phyloP scores from a whole-genome alignment of 257 asterid genomes.

The Marsdenia floribunda region DNA sequence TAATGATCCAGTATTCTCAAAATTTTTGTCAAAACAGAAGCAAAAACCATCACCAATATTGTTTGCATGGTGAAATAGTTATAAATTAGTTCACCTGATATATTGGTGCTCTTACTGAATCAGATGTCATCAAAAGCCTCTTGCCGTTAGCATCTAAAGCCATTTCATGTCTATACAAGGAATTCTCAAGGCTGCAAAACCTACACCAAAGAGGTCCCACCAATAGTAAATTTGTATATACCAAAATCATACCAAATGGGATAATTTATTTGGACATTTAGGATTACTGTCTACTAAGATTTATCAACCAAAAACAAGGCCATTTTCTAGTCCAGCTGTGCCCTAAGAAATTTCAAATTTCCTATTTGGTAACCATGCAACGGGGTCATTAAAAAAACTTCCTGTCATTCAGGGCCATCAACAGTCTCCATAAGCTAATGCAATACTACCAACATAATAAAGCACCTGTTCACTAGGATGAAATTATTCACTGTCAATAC shows the following conservation, averaged over 20 bases:
- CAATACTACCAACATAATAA: not conserved
- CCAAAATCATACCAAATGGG: not conserved
- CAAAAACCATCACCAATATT: not conserved
- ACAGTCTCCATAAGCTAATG: not conserved
- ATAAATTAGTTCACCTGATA: slow-evolving; percentile 49
- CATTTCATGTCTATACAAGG: slow-evolving; percentile 58
- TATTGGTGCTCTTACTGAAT: slow-evolving; percentile 66
- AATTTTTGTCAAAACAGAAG: not conserved
- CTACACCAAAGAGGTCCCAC: slow-evolving; percentile 25
- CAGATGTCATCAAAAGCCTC: slow-evolving; percentile 75
- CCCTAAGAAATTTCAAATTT: not conserved
- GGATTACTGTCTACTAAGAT: not conserved
- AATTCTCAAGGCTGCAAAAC: slow-evolving; percentile 50
- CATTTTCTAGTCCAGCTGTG: not conserved
- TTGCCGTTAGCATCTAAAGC: slow-evolving; percentile 80
- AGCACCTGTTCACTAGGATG: not conserved
- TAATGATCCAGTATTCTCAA: not conserved
- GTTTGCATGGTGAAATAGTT: not conserved
- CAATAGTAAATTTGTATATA: not conserved
- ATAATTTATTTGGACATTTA: not conserved
- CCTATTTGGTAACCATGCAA: not conserved
- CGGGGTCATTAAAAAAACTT: not conserved
- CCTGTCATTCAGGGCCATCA: not conserved
- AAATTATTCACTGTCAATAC: not conserved
- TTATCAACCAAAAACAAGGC: not conserved